Percentiles rank a stretch among this genome's conserved stretches.
phyloP scores from a whole-genome alignment of 352 stramenopile genomes.

The Phytophthora kernoviae region DNA sequence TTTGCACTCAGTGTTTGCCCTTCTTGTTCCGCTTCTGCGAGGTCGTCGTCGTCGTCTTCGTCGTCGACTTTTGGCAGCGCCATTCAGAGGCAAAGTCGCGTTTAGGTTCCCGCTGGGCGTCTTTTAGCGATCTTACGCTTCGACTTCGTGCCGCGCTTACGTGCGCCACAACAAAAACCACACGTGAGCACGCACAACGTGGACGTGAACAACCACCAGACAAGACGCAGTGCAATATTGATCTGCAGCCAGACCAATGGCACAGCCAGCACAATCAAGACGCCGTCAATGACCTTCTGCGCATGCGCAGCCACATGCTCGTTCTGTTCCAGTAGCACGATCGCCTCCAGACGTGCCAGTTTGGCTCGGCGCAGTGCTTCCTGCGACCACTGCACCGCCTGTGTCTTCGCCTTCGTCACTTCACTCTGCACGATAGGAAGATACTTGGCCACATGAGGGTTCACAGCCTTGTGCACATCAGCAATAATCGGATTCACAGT shows the following conservation, averaged over 20 bases:
- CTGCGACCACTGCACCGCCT: conserved; percentile 46
- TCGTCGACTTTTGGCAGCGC: conserved; percentile 25
- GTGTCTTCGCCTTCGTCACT: conserved; percentile 40
- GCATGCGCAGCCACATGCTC: conserved; percentile 59
- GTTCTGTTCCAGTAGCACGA: conserved; percentile 64
- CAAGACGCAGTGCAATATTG: conserved; percentile 51
- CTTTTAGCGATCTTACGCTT: conserved; percentile 58
- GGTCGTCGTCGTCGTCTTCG: conserved; percentile 20
- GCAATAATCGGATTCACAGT: conserved; percentile 64
- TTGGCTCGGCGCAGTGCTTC: conserved; percentile 51
- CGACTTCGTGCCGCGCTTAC: conserved; percentile 46
- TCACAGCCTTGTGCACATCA: conserved; percentile 48
- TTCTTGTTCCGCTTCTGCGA: conserved; percentile 37
- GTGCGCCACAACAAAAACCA: conserved; percentile 61
- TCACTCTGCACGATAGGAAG: conserved; percentile 55
- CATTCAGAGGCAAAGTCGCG: conserved; percentile 23
- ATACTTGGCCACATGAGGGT: conserved; percentile 67
- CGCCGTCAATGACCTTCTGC: conserved; percentile 69
- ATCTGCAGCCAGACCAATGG: conserved; percentile 57
- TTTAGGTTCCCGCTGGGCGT: conserved; percentile 18
- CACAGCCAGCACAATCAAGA: conserved; percentile 49
- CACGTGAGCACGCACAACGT: conserved; percentile 53
- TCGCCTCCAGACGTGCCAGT: conserved; percentile 50
- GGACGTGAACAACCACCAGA: conserved; percentile 65
- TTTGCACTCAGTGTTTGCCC: conserved; percentile 33